phyloP scores from a whole-genome alignment of 2,329 filamentous ascomycete genomes.

The Acrodontium crateriforme region DNA sequence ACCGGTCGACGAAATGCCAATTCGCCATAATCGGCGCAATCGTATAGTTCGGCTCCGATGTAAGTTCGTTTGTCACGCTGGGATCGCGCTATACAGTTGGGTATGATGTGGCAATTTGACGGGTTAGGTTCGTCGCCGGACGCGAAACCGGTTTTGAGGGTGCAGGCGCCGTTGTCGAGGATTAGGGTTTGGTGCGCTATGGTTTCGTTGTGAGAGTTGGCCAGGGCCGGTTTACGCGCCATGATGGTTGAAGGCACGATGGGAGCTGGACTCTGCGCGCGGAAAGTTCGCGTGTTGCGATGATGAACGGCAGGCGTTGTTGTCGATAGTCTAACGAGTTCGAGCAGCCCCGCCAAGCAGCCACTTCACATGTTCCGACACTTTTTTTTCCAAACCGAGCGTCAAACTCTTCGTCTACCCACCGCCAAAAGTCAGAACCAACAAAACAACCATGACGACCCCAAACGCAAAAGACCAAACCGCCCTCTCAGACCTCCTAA shows the following conservation, averaged over 20 bases:
- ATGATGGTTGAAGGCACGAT: no score
- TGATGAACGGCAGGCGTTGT: no score
- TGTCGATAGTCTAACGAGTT: no score
- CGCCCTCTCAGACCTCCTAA: slow-evolving; percentile 16
- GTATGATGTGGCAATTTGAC: slow-evolving; percentile 53
- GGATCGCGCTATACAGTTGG: slow-evolving; percentile 73
- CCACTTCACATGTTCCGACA: no score
- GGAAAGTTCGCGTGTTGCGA: no score
- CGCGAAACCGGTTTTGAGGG: slow-evolving; percentile 72
- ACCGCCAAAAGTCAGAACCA: background rate
- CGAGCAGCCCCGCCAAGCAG: no score
- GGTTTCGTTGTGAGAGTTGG: no score
- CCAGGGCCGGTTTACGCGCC: slow-evolving; percentile 4
- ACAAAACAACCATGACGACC: slow-evolving; percentile 11
- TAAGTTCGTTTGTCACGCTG: slow-evolving; percentile 68
- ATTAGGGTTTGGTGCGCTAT: slow-evolving; percentile 51
- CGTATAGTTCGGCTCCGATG: slow-evolving; percentile 60
- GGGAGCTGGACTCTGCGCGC: no score
- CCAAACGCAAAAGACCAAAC: slow-evolving; percentile 11
- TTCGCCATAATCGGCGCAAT: slow-evolving; percentile 80
- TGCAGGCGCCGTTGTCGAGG: slow-evolving; percentile 85
- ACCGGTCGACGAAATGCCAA: slow-evolving; percentile 76
- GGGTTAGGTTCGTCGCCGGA: slow-evolving; percentile 17
- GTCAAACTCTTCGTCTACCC: no score
- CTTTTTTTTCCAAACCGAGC: no score